Base-by-base conservation (phyloP, 768 basidiomycete genomes). In the Peribolospora kevripleyi region DNA sequence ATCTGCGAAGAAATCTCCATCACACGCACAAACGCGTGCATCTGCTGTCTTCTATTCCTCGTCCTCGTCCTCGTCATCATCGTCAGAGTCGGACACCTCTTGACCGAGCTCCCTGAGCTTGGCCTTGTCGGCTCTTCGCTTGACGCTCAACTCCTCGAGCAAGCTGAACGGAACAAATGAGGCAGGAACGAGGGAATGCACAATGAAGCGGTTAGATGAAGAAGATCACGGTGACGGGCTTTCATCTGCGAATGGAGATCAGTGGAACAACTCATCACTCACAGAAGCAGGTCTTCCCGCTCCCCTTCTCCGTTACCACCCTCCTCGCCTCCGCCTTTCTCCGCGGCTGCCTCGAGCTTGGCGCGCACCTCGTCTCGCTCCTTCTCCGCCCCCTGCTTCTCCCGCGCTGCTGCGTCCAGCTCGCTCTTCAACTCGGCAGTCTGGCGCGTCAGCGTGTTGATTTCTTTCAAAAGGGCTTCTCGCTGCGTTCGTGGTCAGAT, bases 201-300 rank as follows among this genome's bases (percentile, higher is more conserved):
- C 25, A 25, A 25, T 25, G 25, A 25, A 25, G 25, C 25, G 25
- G 25, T 25, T 25, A 25, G 25, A 25, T 1, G 25, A 25, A 25
- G 25, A 25, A 25, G 25, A 25, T 25, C 25, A 25, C 25, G 25
- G 25, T 25, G 25, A 25, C 1, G 25, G 25, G 25, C 25, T 25
- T 25, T 25, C 25, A 25, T 25, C 1, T 25, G 25, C 25, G 25
- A 25, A 25, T 25, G 25, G 25, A 25, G 25, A 25, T 25, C 25
- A 25, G 25, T 25, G 25, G 25, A 25, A 25, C 25, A 25, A 1
- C 25, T 25, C 25, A 25, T 25, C 25, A 25, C 25, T 25, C 25
- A 25, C 25, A 98, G 90, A 25, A 98, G 71, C 50, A 97, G 66
- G 67, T 98, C 91, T 65, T 95, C 91, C 62, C 95, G 90, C 66